phyloP scores from a whole-genome alignment of 1,284 basidiomycete genomes.

The Pyrrhoderma noxium region DNA sequence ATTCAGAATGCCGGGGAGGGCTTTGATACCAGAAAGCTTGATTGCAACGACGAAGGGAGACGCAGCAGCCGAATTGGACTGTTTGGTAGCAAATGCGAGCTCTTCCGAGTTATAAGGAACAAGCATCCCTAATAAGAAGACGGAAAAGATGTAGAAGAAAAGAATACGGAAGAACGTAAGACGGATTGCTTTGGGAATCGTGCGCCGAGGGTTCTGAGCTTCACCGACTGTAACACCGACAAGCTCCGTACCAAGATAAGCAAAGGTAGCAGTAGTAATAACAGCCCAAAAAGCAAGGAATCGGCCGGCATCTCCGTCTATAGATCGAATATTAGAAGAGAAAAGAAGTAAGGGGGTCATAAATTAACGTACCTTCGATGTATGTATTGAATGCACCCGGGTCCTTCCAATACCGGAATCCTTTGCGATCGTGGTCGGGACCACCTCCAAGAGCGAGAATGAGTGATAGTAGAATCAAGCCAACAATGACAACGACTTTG shows the following conservation, averaged over 20 bases:
- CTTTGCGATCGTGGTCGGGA: constrained; percentile 46
- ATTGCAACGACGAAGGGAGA: constrained; percentile 68
- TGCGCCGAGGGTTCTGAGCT: constrained; percentile 49
- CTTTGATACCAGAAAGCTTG: constrained; percentile 33
- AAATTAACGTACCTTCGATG: constrained; percentile 7
- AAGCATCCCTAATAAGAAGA: constrained; percentile 28
- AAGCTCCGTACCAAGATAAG: constrained; percentile 56
- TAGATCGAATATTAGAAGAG: constrained; percentile 1
- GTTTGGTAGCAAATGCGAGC: constrained; percentile 53
- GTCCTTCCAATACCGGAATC: constrained; percentile 46
- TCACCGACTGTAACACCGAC: constrained; percentile 38
- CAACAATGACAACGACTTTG: constrained; percentile 37
- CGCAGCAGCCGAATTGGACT: constrained; percentile 58
- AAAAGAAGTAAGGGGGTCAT: constrained; percentile 5
- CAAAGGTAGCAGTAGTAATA: constrained; percentile 40
- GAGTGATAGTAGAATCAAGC: constrained; percentile 46
- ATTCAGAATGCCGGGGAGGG: constrained; percentile 37
- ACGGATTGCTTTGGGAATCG: constrained; percentile 48
- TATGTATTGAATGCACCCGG: constrained; percentile 21
- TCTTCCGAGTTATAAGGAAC: constrained; percentile 29
- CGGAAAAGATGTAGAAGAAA: constrained; percentile 50
- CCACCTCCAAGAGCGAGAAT: constrained; percentile 54
- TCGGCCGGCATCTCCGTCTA: constrained; percentile 9
- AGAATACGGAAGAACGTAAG: constrained; percentile 51
- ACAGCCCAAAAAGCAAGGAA: constrained; percentile 61